phyloP scores from a whole-genome alignment of 495 filamentous ascomycete species.

The Pseudoneurospora amorphoporcata region DNA sequence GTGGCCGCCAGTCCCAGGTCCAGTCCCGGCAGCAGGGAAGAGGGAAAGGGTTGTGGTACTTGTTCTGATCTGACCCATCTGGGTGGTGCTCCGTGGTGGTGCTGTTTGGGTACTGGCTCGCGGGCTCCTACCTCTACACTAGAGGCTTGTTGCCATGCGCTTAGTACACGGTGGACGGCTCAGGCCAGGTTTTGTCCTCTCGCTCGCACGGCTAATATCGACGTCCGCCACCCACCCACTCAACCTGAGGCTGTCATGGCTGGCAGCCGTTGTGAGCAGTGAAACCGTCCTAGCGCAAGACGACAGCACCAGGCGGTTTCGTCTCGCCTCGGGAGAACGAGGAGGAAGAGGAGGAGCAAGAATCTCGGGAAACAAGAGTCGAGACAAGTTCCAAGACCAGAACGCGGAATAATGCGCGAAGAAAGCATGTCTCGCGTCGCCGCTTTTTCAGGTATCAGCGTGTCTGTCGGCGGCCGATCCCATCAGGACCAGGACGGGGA shows the following conservation, averaged over 20 bases:
- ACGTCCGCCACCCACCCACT: neutral
- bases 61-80: slow-evolving; percentile 1
- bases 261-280: neutral
- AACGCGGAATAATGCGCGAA: neutral
- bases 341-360: neutral
- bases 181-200: neutral
- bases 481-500: neutral
- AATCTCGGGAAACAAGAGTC: neutral
- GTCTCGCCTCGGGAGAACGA: neutral
- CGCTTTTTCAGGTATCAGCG: neutral
- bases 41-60: neutral
- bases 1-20: neutral
- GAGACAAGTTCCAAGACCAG: neutral
- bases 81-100: neutral
- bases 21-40: slow-evolving; percentile 1
- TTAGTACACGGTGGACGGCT: neutral
- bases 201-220: neutral
- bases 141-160: neutral
- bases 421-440: neutral
- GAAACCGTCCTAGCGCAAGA: neutral
- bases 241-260: neutral
- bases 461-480: neutral
- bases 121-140: neutral
- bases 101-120: neutral
- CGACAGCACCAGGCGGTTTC: neutral